Evolutionary conservation across 2,329 filamentous ascomycete species (phyloP).

Genomic region (Diaporthe australafricana): DNA sequence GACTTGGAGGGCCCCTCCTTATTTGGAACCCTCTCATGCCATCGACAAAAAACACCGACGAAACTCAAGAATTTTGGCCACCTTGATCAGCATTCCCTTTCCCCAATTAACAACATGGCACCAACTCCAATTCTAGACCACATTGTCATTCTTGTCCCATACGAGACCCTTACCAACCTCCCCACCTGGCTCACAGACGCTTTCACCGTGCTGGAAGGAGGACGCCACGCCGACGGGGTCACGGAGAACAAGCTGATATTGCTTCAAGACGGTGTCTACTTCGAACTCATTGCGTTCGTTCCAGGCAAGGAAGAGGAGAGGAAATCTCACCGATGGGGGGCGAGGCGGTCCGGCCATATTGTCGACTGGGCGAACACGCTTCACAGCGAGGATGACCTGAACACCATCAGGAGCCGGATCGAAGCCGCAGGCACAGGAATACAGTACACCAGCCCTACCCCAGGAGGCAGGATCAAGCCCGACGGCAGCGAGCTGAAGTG

Average conservation of each 20-base stretch:
- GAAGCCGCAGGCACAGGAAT: conserved; percentile 47
- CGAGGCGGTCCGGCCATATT: conserved; percentile 58
- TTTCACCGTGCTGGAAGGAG: conserved; percentile 71
- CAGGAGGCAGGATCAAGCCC: conserved; percentile 64
- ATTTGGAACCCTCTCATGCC: neutral
- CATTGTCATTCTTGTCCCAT: conserved; percentile 71
- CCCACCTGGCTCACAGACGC: conserved; percentile 62
- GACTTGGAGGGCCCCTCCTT: neutral
- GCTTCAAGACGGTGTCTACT: conserved; percentile 72
- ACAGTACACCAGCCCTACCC: conserved; percentile 59
- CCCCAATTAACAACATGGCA: neutral
- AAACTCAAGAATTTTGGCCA: neutral
- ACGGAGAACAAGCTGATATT: conserved; percentile 73
- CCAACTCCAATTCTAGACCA: conserved; percentile 64
- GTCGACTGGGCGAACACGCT: conserved; percentile 72
- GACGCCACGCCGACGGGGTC: conserved; percentile 68
- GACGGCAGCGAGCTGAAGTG: conserved; percentile 70
- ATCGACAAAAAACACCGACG: neutral
- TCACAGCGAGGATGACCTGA: conserved; percentile 49
- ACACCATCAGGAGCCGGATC: conserved; percentile 51
- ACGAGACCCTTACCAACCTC: conserved; percentile 56
- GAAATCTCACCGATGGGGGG: conserved; percentile 69
- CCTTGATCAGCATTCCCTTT: neutral
- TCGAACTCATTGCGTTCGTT: conserved; percentile 75
- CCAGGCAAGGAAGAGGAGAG: conserved; percentile 54